Percentiles rank a stretch among this genome's conserved stretches.
Conservation (phyloP, 768 basidiomycete genomes). For the Goffeauzyma gilvescens region DNA sequence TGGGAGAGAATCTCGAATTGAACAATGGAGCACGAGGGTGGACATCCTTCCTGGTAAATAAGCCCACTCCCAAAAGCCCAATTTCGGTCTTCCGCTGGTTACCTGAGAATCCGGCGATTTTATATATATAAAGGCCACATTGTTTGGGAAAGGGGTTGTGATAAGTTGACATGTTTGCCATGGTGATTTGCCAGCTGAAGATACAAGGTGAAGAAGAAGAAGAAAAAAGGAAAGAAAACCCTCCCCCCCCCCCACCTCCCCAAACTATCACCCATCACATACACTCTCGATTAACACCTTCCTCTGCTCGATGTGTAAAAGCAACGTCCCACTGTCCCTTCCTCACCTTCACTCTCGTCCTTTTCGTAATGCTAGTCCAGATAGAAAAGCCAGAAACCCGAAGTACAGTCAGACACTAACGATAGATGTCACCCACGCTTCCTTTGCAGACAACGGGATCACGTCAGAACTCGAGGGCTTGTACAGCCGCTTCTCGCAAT, state of each 20-base stretch:
- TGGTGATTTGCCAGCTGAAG: background rate
- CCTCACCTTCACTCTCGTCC: no score
- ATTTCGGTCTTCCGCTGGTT: no score
- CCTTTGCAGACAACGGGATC: conserved; percentile 31
- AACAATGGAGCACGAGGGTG: background rate
- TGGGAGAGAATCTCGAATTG: no score
- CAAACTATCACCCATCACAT: background rate
- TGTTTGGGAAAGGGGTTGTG: background rate
- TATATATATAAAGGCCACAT: background rate
- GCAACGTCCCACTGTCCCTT: no score
- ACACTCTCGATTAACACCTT: background rate
- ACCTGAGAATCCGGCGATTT: no score
- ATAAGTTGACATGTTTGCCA: background rate
- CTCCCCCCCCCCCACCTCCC: background rate
- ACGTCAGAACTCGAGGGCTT: conserved; percentile 30
- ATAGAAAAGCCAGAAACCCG: no score
- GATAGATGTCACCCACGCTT: conserved; percentile 24
- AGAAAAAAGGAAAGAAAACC: background rate
- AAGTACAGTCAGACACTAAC: no score
- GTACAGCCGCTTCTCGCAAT: conserved; percentile 49
- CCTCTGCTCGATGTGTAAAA: no score
- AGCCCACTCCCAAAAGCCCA: no score
- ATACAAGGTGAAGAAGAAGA: background rate
- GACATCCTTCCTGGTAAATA: no score
- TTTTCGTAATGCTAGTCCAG: no score